Base-by-base conservation (phyloP, 768 basidiomycete species). In the Mycena filopes region DNA sequence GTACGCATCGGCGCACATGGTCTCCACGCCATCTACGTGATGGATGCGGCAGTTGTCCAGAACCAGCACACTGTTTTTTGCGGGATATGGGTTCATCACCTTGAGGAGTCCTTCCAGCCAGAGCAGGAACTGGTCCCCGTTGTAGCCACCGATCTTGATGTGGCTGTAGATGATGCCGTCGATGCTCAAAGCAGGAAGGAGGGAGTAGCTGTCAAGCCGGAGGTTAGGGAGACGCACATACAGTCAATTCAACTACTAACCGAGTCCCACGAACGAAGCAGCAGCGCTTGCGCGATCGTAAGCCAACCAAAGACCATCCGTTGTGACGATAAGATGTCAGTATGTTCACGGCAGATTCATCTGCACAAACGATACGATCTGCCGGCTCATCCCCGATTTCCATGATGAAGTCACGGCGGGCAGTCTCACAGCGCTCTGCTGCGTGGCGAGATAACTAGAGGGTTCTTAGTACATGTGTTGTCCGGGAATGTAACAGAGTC, bases 1-100 rank as follows among this genome's bases (percentile, higher is more conserved):
- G 29, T 41, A 36, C 46, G 25, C 46, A 15, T 26, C 56, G 10
- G 12, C 31, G 29, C 70, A 71, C 64, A 65, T 57, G 21, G 59
- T 56, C 26, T 62, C 66, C 3, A 71, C 64, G 26, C 67, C 67
- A 26, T 70, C 62, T 28, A 68, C 65, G 42, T 78, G 70, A 42
- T 78, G 77, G 8, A 78, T 78, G 9, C 42, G 63, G 51, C 77
- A 78, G 63, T 77, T 77, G 48, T 78, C 74, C 13, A 72, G 62
- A 25, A 78, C 61, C 23, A 78, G 23, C 68, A 53, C 23, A 47
- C 71, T 75, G 13, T 64, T 29, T 11, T 50, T 58, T 0, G 42
- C 66, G 2, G 74, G 73, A 46, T 67, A 77, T 10, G 70, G 73
- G 47, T 77, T 75, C 73, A 77, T 77, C 16, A 67, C 54, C 8